Percentiles rank a stretch among this genome's conserved stretches.
phyloP scores from a whole-genome alignment of 192 early-diverging fungal species.

The Mortierella hygrophila region DNA sequence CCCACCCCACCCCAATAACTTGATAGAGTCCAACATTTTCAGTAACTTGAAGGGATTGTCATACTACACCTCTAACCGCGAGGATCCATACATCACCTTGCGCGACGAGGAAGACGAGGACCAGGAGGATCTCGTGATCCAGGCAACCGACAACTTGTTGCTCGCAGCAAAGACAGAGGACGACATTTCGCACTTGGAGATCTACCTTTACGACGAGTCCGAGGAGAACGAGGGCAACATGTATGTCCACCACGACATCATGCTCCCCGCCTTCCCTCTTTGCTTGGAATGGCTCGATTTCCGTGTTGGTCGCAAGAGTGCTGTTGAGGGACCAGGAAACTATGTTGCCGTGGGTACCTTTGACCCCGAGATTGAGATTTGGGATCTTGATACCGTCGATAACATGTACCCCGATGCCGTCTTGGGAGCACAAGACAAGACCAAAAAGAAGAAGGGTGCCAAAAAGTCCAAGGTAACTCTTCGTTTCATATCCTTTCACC shows the following conservation, averaged over 20 bases:
- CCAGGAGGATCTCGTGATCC: constrained; percentile 83
- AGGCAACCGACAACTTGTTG: constrained; percentile 87
- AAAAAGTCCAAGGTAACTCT: constrained; percentile 63
- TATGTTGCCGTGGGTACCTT: constrained; percentile 98
- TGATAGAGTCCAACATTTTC: constrained; percentile 78
- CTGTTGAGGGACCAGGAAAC: constrained; percentile 73
- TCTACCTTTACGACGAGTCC: constrained; percentile 89
- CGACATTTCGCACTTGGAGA: constrained; percentile 95
- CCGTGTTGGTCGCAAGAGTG: constrained; percentile 75
- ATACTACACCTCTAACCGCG: constrained; percentile 81
- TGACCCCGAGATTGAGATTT: constrained; percentile 98
- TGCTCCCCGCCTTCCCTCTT: constrained; percentile 96
- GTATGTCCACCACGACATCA: constrained; percentile 98
- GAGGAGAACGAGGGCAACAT: constrained; percentile 87
- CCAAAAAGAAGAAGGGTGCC: constrained; percentile 63
- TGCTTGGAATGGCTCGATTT: constrained; percentile 97
- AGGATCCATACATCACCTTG: constrained; percentile 89
- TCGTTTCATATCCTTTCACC: not conserved
- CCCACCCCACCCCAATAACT: not conserved
- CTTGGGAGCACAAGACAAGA: constrained; percentile 76
- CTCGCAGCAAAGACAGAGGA: constrained; percentile 97
- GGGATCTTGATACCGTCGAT: constrained; percentile 96
- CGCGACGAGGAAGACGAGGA: constrained; percentile 84
- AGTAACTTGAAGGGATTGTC: constrained; percentile 90
- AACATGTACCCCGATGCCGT: constrained; percentile 92